phyloP scores from a whole-genome alignment of 2,329 filamentous ascomycete genomes.

The Curvularia verruculosa region DNA sequence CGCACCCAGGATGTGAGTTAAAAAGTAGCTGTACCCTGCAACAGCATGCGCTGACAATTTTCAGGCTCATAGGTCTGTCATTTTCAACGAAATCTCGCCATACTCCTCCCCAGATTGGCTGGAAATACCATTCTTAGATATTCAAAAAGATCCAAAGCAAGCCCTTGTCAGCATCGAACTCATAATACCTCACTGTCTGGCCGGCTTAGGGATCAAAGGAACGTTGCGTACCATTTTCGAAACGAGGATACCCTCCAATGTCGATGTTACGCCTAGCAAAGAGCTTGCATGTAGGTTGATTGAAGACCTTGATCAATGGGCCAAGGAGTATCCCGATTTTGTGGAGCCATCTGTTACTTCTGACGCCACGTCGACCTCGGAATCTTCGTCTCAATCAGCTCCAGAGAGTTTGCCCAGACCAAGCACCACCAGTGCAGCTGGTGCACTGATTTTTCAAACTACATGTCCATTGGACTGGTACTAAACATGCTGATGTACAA shows the following conservation, averaged over 20 bases:
- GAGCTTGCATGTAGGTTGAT: slow-evolving; percentile 25
- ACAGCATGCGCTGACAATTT: slow-evolving; percentile 11
- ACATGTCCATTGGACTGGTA: slow-evolving; percentile 3
- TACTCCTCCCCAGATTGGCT: slow-evolving; percentile 40
- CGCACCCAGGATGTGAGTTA: slow-evolving; percentile 37
- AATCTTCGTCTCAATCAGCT: neutral
- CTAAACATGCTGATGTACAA: slow-evolving; percentile 19
- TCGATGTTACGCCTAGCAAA: slow-evolving; percentile 22
- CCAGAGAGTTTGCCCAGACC: neutral
- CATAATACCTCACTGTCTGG: slow-evolving; percentile 33
- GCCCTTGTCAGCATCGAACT: slow-evolving; percentile 37
- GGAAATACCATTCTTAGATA: slow-evolving; percentile 34
- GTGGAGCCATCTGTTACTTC: neutral
- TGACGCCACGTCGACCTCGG: neutral
- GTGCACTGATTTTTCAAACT: slow-evolving; percentile 12
- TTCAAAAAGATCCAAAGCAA: slow-evolving; percentile 34
- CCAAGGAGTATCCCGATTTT: neutral
- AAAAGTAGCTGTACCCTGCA: neutral
- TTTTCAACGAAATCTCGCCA: slow-evolving; percentile 37
- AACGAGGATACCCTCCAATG: slow-evolving; percentile 14
- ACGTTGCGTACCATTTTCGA: slow-evolving; percentile 32
- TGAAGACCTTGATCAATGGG: slow-evolving; percentile 16
- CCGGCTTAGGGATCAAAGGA: slow-evolving; percentile 20
- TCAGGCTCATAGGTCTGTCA: slow-evolving; percentile 34
- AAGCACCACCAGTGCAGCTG: neutral